These are phyloP conservation scores for Whalleya microplaca DNA, from an alignment of 2,329 filamentous ascomycete genomes.

Conservation along the genomic window DNA sequence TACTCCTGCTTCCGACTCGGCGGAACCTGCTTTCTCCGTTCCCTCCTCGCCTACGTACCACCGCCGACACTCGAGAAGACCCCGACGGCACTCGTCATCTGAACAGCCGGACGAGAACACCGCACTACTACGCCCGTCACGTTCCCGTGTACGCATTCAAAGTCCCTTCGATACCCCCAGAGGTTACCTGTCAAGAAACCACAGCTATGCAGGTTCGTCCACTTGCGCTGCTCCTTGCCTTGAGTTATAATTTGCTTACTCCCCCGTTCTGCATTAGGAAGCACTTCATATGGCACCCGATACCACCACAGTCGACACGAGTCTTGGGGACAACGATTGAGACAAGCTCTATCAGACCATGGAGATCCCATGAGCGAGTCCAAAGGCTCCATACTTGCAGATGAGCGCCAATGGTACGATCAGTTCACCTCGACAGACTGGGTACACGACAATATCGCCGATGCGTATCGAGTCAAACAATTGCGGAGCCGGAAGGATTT, in stretches of 20 bases:
- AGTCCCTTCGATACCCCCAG: constrained; percentile 34
- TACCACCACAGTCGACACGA: constrained; percentile 63
- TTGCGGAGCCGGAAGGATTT: constrained; percentile 82
- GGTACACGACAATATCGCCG: constrained; percentile 96
- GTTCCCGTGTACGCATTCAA: constrained; percentile 48
- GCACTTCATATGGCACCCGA: constrained; percentile 35
- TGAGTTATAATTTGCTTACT: background rate
- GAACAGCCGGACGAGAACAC: constrained; percentile 48
- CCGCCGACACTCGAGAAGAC: constrained; percentile 30
- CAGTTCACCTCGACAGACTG: constrained; percentile 98
- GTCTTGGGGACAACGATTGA: constrained; percentile 65
- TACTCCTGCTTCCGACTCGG: constrained; percentile 16
- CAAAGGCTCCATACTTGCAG: constrained; percentile 68
- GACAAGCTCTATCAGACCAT: constrained; percentile 62
- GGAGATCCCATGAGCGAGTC: constrained; percentile 65
- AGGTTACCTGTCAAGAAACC: constrained; percentile 41
- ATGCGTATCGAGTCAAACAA: constrained; percentile 85
- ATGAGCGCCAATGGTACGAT: constrained; percentile 97
- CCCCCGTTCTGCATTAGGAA: constrained; percentile 15
- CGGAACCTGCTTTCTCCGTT: constrained; percentile 21
- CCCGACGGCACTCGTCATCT: constrained; percentile 30
- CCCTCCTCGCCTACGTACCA: constrained; percentile 26
- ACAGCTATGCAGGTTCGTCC: constrained; percentile 49
- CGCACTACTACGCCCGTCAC: constrained; percentile 45
- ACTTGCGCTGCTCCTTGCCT: background rate